A percentile compares a stretch with the other conserved stretches of the same genome.
Evolutionary conservation across 768 basidiomycete genomes (phyloP).

Genomic region (Tephrocybe sp.): DNA sequence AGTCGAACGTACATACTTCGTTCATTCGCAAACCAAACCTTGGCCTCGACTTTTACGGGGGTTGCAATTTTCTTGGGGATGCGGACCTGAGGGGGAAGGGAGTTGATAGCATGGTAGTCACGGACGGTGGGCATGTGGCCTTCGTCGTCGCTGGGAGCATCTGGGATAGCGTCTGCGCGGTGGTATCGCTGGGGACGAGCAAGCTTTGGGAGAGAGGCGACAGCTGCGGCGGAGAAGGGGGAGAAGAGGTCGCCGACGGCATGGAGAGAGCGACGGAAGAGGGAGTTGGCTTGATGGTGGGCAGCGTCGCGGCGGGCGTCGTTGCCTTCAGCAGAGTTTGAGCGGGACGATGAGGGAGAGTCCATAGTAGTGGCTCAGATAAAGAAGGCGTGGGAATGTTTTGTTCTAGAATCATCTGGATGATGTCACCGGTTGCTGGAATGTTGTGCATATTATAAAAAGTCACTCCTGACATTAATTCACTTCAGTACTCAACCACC

Average conservation of each 20-base stretch:
- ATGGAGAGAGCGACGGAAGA: conserved; percentile 63
- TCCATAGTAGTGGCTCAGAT: conserved; percentile 8
- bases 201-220: conserved; percentile 45
- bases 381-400: not conserved
- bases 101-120: conserved; percentile 76
- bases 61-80: conserved; percentile 84
- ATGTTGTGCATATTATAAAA: not conserved
- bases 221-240: conserved; percentile 72
- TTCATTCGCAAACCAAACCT: conserved; percentile 98
- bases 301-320: conserved; percentile 6
- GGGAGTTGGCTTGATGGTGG: conserved; percentile 27
- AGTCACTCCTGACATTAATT: conserved; percentile 5
- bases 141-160: conserved; percentile 45
- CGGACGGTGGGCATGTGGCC: conserved; percentile 62
- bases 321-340: not conserved
- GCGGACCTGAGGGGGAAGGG: conserved; percentile 60
- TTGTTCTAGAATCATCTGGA: conserved; percentile 18
- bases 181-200: conserved; percentile 53
- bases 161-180: conserved; percentile 74
- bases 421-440: conserved; percentile 19
- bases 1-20: conserved; percentile 54
- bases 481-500: too few relatives aligned
- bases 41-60: conserved; percentile 85
- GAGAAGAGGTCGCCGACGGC: conserved; percentile 55
- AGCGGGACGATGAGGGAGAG: conserved; percentile 6